Conservation (phyloP, 208 protist genomes). For the Trypanosoma conorhini region DNA sequence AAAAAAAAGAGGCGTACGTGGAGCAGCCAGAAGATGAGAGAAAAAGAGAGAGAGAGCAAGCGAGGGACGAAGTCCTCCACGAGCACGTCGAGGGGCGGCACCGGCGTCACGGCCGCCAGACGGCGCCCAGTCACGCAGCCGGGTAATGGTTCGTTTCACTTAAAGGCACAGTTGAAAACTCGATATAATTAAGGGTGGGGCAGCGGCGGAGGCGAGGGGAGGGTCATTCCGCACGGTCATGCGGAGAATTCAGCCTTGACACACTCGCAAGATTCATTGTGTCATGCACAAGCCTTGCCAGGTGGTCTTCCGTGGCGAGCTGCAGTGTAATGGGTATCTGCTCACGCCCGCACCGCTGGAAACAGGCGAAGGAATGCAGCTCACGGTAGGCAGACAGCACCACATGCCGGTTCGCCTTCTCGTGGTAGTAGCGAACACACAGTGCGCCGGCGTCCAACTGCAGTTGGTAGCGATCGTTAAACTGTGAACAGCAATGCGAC, state of each 20-base stretch:
- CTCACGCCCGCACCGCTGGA: conserved; percentile 27
- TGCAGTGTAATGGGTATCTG: conserved; percentile 14
- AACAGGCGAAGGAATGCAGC: conserved; percentile 24
- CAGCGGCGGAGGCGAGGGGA: neutral
- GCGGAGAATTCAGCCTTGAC: neutral
- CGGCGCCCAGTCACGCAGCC: too few relatives aligned
- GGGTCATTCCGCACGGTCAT: neutral
- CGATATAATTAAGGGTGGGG: neutral
- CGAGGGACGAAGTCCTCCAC: too few relatives aligned
- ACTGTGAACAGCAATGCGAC: conserved; percentile 11
- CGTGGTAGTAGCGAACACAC: conserved; percentile 18
- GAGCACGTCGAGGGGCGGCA: too few relatives aligned
- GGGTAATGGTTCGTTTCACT: neutral
- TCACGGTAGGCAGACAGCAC: conserved; percentile 18
- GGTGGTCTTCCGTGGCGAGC: conserved; percentile 5
- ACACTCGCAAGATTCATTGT: conserved; percentile 12
- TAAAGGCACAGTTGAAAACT: neutral
- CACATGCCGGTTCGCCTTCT: conserved; percentile 14
- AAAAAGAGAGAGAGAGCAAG: too few relatives aligned
- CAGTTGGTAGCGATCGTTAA: conserved; percentile 19
- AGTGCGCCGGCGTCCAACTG: neutral
- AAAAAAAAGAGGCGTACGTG: too few relatives aligned
- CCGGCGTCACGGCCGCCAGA: too few relatives aligned
- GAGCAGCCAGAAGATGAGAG: too few relatives aligned
- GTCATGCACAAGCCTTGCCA: conserved; percentile 19